A percentile compares a stretch with the other conserved stretches of the same genome.
phyloP scores from a whole-genome alignment of 179 eudicot genomes.

The Pouteria campechiana region DNA sequence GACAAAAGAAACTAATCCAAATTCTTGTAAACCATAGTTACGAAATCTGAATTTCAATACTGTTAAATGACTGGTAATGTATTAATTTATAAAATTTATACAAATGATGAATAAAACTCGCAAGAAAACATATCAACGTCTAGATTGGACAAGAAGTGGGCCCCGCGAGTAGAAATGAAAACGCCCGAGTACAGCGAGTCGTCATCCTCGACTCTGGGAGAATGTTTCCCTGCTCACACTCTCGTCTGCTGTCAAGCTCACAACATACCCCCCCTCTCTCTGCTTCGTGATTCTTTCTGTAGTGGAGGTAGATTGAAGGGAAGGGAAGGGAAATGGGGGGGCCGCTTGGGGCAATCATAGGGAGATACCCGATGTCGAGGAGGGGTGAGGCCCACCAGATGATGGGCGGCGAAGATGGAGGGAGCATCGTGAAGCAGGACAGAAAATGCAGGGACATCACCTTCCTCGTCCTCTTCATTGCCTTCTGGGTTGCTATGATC shows the following conservation, averaged over 20 bases:
- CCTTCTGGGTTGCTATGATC: slow-evolving; percentile 93
- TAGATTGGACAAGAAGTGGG: no score
- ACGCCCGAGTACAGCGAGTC: no score
- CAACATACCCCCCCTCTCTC: background rate
- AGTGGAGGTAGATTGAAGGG: background rate
- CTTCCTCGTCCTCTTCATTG: slow-evolving; percentile 78
- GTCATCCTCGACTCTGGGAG: no score
- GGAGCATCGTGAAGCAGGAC: slow-evolving; percentile 65
- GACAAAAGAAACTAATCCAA: no score
- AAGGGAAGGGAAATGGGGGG: slow-evolving; percentile 30
- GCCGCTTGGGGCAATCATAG: slow-evolving; percentile 63
- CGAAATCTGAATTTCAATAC: no score
- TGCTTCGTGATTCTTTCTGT: slow-evolving; percentile 9
- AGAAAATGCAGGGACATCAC: slow-evolving; percentile 89
- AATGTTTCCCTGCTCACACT: background rate
- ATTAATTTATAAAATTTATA: no score
- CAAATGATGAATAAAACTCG: no score
- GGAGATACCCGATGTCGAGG: slow-evolving; percentile 73
- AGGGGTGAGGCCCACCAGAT: slow-evolving; percentile 43
- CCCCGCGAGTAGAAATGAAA: no score
- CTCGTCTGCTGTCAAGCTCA: background rate
- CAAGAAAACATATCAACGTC: no score
- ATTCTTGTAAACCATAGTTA: no score
- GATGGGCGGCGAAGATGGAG: slow-evolving; percentile 20
- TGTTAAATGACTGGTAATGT: no score